A percentile compares a stretch with the other conserved stretches of the same genome.
Evolutionary conservation across 805 yeast species (phyloP).

Genomic region (Jamesozyma gamospora): DNA sequence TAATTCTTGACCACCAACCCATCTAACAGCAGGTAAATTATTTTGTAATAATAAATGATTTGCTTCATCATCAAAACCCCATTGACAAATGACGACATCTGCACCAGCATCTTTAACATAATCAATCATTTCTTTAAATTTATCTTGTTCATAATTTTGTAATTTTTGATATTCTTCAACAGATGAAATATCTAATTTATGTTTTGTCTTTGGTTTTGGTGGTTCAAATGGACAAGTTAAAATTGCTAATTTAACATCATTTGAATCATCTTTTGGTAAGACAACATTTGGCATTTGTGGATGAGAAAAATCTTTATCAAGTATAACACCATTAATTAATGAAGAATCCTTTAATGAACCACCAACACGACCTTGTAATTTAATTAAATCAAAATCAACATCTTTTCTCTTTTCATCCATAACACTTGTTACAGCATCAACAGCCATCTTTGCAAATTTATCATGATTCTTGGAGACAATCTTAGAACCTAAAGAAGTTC

Average conservation of each 20-base stretch:
- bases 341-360: slow-evolving; percentile 82
- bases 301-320: slow-evolving; percentile 95
- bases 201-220: slow-evolving; percentile 98
- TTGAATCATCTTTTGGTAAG: slow-evolving; percentile 25
- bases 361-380: slow-evolving; percentile 92
- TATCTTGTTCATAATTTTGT: slow-evolving; percentile 86
- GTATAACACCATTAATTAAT: slow-evolving; percentile 80
- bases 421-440: slow-evolving; percentile 85
- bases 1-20: slow-evolving; percentile 98
- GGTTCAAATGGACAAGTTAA: slow-evolving; percentile 99
- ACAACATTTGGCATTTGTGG: slow-evolving; percentile 93
- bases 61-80: slow-evolving; percentile 99
- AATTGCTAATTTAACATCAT: slow-evolving; percentile 81
- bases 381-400: slow-evolving; percentile 93
- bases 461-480: slow-evolving; percentile 91
- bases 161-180: slow-evolving; percentile 88
- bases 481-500: slow-evolving; percentile 89
- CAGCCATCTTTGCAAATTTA: slow-evolving; percentile 93
- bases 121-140: slow-evolving; percentile 83
- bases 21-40: slow-evolving; percentile 88
- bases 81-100: slow-evolving; percentile 92
- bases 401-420: slow-evolving; percentile 88
- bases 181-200: slow-evolving; percentile 84
- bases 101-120: slow-evolving; percentile 85
- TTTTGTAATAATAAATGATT: slow-evolving; percentile 84